Percentiles rank a stretch among this genome's conserved stretches.
These are phyloP conservation scores for Brassica rapa DNA, from an alignment of 345 rosid species.

Conservation along the genomic window DNA sequence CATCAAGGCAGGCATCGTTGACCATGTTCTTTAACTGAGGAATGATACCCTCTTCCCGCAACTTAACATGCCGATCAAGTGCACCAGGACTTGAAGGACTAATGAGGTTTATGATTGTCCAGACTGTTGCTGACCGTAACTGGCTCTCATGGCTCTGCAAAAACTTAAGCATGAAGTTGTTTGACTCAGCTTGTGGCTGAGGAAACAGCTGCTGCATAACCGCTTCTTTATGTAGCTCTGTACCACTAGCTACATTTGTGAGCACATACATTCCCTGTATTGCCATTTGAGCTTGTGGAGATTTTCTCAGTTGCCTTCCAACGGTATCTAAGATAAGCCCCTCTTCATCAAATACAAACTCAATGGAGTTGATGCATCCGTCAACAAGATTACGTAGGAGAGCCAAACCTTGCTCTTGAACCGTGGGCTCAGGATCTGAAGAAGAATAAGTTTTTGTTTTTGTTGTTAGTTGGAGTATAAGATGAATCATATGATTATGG, in stretches of 20 bases:
- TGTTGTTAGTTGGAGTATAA: conserved; percentile 3
- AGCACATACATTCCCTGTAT: conserved; percentile 92
- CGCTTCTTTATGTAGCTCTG: conserved; percentile 87
- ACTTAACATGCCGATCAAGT: conserved; percentile 53
- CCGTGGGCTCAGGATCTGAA: conserved; percentile 75
- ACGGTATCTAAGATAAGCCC: conserved; percentile 67
- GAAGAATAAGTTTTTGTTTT: conserved; percentile 22
- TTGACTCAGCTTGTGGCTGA: conserved; percentile 39
- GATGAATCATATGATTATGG: conserved; percentile 1
- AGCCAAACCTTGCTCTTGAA: conserved; percentile 90
- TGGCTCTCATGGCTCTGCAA: conserved; percentile 66
- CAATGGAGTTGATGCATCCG: conserved; percentile 63
- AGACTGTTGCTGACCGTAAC: neutral
- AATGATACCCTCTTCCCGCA: conserved; percentile 60
- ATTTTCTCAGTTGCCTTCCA: conserved; percentile 63
- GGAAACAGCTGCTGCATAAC: conserved; percentile 71
- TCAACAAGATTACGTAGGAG: conserved; percentile 84
- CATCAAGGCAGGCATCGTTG: conserved; percentile 88
- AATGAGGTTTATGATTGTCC: conserved; percentile 55
- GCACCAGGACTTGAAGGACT: conserved; percentile 66
- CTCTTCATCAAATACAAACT: conserved; percentile 67
- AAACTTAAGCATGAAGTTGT: conserved; percentile 57
- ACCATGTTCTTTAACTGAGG: conserved; percentile 70
- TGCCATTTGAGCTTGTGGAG: conserved; percentile 61
- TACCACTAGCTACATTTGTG: conserved; percentile 77